Conservation (phyloP, 257 asterid species). For the Jasminum sambac region DNA sequence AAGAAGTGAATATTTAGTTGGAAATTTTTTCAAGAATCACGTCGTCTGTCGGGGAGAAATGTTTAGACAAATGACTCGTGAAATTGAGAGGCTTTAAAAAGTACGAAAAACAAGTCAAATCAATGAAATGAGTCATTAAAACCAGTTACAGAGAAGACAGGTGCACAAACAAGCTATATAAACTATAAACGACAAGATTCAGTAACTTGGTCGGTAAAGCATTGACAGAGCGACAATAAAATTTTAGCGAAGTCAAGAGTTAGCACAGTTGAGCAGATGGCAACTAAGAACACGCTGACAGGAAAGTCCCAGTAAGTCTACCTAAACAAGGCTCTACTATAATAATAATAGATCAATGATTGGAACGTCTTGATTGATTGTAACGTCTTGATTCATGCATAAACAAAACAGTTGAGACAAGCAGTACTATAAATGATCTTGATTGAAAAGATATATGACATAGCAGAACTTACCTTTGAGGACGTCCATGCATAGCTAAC, state of each 20-base stretch:
- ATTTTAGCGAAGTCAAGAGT: background rate
- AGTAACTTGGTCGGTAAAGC: background rate
- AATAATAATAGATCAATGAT: constrained; percentile 5
- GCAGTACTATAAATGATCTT: background rate
- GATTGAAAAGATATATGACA: background rate
- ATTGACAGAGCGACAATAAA: background rate
- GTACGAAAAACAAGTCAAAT: too few relatives aligned
- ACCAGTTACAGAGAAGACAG: too few relatives aligned
- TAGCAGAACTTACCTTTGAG: constrained; percentile 62
- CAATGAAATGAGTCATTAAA: too few relatives aligned
- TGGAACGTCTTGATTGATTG: background rate
- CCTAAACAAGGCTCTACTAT: constrained; percentile 13
- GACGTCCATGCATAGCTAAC: constrained; percentile 73
- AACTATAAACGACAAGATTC: background rate
- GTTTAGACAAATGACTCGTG: too few relatives aligned
- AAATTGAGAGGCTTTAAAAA: too few relatives aligned
- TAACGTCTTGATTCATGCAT: background rate
- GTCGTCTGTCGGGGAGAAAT: too few relatives aligned
- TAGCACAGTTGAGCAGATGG: background rate
- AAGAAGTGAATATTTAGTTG: too few relatives aligned
- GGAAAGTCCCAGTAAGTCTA: background rate
- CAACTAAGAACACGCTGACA: background rate
- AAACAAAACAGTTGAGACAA: background rate
- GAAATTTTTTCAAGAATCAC: too few relatives aligned
- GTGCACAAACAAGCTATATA: too few relatives aligned